Evolutionary conservation across 139 green algal species (phyloP).

Genomic region (Chlorella sp.): DNA sequence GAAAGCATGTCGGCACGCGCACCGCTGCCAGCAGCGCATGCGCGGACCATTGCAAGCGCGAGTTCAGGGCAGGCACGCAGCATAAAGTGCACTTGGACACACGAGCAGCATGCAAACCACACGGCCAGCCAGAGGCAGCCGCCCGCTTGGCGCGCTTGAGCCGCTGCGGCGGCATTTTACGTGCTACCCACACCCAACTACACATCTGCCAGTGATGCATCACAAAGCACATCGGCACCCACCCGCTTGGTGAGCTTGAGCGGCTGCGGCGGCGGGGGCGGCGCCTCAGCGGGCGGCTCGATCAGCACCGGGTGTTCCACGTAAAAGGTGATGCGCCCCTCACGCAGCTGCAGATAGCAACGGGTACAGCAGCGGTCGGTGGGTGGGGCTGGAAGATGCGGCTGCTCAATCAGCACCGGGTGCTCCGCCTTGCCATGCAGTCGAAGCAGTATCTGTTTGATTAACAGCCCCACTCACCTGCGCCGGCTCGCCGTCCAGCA

Average conservation of each 20-base stretch:
- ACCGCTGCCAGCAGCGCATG: too few relatives aligned
- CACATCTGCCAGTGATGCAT: too few relatives aligned
- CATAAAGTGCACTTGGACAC: too few relatives aligned
- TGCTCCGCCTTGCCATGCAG: not conserved
- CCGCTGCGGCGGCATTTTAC: not conserved
- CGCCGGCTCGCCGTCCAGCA: constrained; percentile 12
- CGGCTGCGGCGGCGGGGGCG: constrained; percentile 78
- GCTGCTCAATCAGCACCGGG: not conserved
- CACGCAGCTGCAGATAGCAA: not conserved
- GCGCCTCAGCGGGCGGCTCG: constrained; percentile 86
- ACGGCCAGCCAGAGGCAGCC: too few relatives aligned
- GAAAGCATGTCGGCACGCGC: too few relatives aligned
- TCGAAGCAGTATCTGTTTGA: too few relatives aligned
- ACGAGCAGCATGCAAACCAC: too few relatives aligned
- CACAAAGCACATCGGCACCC: too few relatives aligned
- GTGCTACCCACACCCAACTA: too few relatives aligned
- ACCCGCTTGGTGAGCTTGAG: constrained; percentile 83
- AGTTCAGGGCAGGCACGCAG: too few relatives aligned
- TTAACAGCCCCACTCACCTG: not conserved
- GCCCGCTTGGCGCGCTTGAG: not conserved
- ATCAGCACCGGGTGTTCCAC: constrained; percentile 91
- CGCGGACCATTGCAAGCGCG: too few relatives aligned
- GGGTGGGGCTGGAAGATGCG: not conserved
- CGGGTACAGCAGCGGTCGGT: not conserved
- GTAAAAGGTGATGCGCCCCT: constrained; percentile 68